phyloP scores from a whole-genome alignment of 768 basidiomycete genomes.

The Suillus occidentalis region DNA sequence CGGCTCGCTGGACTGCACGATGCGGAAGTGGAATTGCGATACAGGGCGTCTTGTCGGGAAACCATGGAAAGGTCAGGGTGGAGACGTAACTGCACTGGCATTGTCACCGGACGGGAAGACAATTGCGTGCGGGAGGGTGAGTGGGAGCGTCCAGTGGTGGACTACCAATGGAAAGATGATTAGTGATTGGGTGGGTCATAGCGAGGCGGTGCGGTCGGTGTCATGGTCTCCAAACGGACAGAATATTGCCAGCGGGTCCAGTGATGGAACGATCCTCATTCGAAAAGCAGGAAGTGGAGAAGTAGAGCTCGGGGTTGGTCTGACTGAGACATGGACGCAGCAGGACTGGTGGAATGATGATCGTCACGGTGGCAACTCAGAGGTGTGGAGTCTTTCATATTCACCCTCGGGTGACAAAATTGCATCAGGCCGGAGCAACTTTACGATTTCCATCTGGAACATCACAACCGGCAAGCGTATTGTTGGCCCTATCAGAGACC shows the following conservation, averaged over 20 bases:
- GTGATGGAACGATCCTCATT: background rate
- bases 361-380: background rate
- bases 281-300: background rate
- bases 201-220: background rate
- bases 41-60: background rate
- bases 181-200: background rate
- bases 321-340: background rate
- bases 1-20: background rate
- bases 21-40: background rate
- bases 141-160: background rate
- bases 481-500: background rate
- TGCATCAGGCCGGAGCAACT: background rate
- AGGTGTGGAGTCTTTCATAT: background rate
- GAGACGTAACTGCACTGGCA: background rate
- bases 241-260: background rate
- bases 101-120: background rate
- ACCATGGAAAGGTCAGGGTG: background rate
- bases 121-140: background rate
- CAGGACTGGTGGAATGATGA: background rate
- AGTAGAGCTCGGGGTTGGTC: background rate
- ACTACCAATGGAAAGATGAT: background rate
- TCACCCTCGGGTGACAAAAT: background rate
- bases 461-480: background rate
- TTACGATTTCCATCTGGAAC: background rate
- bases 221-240: background rate